These are phyloP conservation scores for Leccinum boreale DNA, from an alignment of 768 basidiomycete genomes.

Conservation along the genomic window DNA sequence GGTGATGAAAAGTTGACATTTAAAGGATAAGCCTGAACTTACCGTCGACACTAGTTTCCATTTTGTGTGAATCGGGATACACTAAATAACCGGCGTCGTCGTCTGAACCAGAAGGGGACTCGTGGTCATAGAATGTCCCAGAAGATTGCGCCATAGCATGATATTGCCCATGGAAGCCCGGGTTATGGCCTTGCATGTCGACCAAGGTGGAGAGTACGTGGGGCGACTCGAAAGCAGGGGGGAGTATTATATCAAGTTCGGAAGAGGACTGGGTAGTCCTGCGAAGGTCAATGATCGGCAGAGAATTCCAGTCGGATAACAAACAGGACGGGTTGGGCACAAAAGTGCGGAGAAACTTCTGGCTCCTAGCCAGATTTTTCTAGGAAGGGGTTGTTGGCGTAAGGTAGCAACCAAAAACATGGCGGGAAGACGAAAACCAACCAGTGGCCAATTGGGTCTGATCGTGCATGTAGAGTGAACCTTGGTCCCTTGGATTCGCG, in stretches of 20 bases:
- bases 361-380: slow-evolving; percentile 23
- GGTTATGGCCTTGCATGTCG: slow-evolving; percentile 30
- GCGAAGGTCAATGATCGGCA: slow-evolving; percentile 29
- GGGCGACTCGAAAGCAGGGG: slow-evolving; percentile 1
- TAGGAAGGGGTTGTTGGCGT: slow-evolving; percentile 25
- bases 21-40: slow-evolving; percentile 9
- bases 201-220: slow-evolving; percentile 6
- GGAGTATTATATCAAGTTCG: slow-evolving; percentile 6
- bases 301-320: slow-evolving; percentile 21
- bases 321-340: slow-evolving; percentile 25
- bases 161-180: slow-evolving; percentile 21
- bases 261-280: slow-evolving; percentile 6
- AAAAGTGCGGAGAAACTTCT: slow-evolving; percentile 16
- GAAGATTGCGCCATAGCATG: slow-evolving; percentile 26
- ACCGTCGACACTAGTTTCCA: slow-evolving; percentile 48
- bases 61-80: slow-evolving; percentile 37
- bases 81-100: slow-evolving; percentile 40
- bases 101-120: slow-evolving; percentile 56
- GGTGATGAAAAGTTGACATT: slow-evolving; percentile 14
- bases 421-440: slow-evolving; percentile 28
- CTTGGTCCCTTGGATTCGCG: slow-evolving; percentile 31
- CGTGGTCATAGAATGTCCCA: slow-evolving; percentile 39
- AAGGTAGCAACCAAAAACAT: slow-evolving; percentile 31
- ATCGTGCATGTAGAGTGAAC: slow-evolving; percentile 29
- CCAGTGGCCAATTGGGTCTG: slow-evolving; percentile 30